Evolutionary conservation across 768 basidiomycete species (phyloP).

Genomic region (Hypsizygus marmoreus): DNA sequence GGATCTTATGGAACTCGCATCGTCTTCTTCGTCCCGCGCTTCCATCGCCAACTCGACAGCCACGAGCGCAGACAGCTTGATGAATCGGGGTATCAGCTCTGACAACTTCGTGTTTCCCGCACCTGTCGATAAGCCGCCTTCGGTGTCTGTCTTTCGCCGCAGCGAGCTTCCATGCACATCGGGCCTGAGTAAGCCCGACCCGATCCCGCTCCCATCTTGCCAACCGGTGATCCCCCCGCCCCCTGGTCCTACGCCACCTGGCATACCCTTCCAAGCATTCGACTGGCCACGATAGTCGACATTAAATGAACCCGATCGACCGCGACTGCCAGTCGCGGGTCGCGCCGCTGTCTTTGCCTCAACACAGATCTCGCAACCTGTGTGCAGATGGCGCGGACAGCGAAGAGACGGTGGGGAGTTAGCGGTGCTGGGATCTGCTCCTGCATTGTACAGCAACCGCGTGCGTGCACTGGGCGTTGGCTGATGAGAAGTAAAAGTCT

Average conservation of each 20-base stretch:
- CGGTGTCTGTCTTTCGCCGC: slow-evolving; percentile 44
- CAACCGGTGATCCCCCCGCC: slow-evolving; percentile 67
- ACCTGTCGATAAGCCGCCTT: slow-evolving; percentile 33
- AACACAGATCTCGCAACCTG: slow-evolving; percentile 77
- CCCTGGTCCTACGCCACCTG: slow-evolving; percentile 33
- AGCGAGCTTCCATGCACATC: slow-evolving; percentile 58
- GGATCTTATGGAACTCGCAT: slow-evolving; percentile 25
- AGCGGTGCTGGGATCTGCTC: slow-evolving; percentile 61
- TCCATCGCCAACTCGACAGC: slow-evolving; percentile 78
- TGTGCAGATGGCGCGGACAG: slow-evolving; percentile 74
- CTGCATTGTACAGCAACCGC: slow-evolving; percentile 55
- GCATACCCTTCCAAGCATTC: slow-evolving; percentile 34
- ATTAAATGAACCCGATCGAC: slow-evolving; percentile 19
- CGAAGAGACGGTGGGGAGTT: slow-evolving; percentile 65
- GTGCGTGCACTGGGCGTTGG: slow-evolving; percentile 42
- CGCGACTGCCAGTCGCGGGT: slow-evolving; percentile 28
- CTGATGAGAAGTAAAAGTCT: slow-evolving; percentile 11
- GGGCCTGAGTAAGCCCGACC: slow-evolving; percentile 64
- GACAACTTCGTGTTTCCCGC: slow-evolving; percentile 65
- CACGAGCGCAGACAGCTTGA: slow-evolving; percentile 76
- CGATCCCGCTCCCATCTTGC: slow-evolving; percentile 75
- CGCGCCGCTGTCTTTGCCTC: slow-evolving; percentile 48
- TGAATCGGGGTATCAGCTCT: slow-evolving; percentile 68
- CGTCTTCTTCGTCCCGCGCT: slow-evolving; percentile 57
- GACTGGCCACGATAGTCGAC: slow-evolving; percentile 14